Base-by-base conservation (phyloP, 116 monocot genomes). In the Dioscorea cayenensis region DNA sequence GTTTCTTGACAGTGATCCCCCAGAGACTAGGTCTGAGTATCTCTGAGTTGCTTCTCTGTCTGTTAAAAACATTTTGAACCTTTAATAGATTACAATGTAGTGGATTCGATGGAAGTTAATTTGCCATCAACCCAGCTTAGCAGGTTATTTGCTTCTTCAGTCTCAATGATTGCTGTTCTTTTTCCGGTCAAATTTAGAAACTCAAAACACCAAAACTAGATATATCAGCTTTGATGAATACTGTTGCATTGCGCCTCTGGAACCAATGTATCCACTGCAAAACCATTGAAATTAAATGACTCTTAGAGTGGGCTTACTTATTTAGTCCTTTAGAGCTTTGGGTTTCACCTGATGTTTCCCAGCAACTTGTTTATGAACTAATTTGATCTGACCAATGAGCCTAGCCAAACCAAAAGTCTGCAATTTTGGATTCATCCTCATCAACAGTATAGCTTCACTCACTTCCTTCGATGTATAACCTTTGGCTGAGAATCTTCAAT, bases 241-340 rank as follows among this genome's bases (percentile, higher is more conserved):
- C 19, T 10, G 5, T 61, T 3, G 29, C 32, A 29, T n/a, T n/a
- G n/a, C n/a, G n/a, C n/a, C n/a, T n/a, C n/a, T n/a, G n/a, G n/a
- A n/a, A n/a, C n/a, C n/a, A n/a, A n/a, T n/a, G n/a, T n/a, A 81
- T 16, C 81, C 81, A 69, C 81, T 69, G 51, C 28, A 10, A 50
- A 27, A 27, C 69, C 50, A 18, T 11, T 69, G 58, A 19, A 59
- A 59, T 59, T 18, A 59, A 59, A 18, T 59, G 58, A 59, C 16
- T 59, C n/a, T 59, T 14, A 59, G 7, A 0, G 20, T 43, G 43
- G 7, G 5, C 43, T 43, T 43, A n/a, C 43, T 43, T 6, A 6
- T 43, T 3, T 43, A 0, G 7, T 43, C 20, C 20, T 8, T 43
- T 43, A 43, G 43, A 43, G 43, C 9, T 8, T 43, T 43, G 52